Conservation (phyloP, 345 rosid genomes). For the Eutrema yunnanense region DNA sequence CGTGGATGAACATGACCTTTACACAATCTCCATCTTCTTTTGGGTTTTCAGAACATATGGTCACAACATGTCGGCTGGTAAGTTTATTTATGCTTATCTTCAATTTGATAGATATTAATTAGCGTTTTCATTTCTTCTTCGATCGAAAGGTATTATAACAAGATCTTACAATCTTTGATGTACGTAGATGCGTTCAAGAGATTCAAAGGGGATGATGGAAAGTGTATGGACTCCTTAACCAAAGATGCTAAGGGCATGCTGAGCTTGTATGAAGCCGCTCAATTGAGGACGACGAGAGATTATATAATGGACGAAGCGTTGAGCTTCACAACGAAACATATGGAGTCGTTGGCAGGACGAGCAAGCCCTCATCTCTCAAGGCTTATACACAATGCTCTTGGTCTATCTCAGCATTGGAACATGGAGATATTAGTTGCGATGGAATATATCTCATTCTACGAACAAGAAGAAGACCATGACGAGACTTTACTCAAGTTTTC, state of each 20-base stretch:
- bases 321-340: constrained; percentile 12
- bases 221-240: constrained; percentile 3
- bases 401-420: constrained; percentile 8
- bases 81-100: too few species aligned
- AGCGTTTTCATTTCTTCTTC: too few species aligned
- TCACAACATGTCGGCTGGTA: too few species aligned
- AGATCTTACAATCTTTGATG: not conserved
- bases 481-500: constrained; percentile 11
- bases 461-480: constrained; percentile 10
- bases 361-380: not conserved
- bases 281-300: constrained; percentile 24
- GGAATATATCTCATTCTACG: not conserved
- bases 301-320: constrained; percentile 34
- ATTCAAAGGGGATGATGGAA: constrained; percentile 27
- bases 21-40: too few species aligned
- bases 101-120: too few species aligned
- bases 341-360: not conserved
- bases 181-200: constrained; percentile 29
- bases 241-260: constrained; percentile 30
- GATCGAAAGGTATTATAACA: too few species aligned
- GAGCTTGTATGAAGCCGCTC: constrained; percentile 38
- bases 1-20: too few species aligned
- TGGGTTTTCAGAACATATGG: too few species aligned
- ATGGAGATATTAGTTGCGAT: not conserved
- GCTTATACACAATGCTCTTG: not conserved